These are phyloP conservation scores for Pestalotiopsis sp. DNA, from an alignment of 2,329 filamentous ascomycete genomes.

Conservation along the genomic window DNA sequence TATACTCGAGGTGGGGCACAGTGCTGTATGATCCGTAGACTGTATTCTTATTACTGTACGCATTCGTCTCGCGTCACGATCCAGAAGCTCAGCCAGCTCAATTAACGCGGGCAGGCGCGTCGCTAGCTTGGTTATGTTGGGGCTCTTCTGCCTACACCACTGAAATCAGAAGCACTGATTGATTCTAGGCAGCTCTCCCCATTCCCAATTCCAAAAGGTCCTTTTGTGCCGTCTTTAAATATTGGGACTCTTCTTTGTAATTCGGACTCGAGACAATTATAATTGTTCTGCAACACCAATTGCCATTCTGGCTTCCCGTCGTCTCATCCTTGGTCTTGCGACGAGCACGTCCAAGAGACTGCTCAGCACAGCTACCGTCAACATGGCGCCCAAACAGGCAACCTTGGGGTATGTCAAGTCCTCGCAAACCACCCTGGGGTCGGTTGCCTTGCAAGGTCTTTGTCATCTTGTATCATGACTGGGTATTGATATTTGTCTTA, in stretches of 20 bases:
- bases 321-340: slow-evolving; percentile 22
- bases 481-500: slow-evolving; percentile 40
- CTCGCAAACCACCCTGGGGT: slow-evolving; percentile 37
- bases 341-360: slow-evolving; percentile 27
- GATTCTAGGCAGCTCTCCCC: slow-evolving; percentile 2
- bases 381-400: slow-evolving; percentile 35
- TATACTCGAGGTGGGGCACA: slow-evolving; percentile 1
- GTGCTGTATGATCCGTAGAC: background rate
- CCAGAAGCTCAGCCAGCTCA: background rate
- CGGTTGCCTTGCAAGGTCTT: slow-evolving; percentile 12
- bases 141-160: slow-evolving; percentile 9
- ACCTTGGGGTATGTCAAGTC: slow-evolving; percentile 37
- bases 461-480: too few species aligned
- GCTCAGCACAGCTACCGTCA: slow-evolving; percentile 16
- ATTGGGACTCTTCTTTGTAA: background rate
- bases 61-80: slow-evolving; percentile 7
- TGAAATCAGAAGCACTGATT: background rate
- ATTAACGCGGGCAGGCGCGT: slow-evolving; percentile 11
- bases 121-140: background rate
- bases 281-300: background rate
- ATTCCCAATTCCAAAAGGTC: background rate
- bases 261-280: background rate
- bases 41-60: background rate
- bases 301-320: slow-evolving; percentile 28
- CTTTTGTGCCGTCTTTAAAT: background rate